Conservation (phyloP, 306 rosid species). For the Quercus aquifolioides region DNA sequence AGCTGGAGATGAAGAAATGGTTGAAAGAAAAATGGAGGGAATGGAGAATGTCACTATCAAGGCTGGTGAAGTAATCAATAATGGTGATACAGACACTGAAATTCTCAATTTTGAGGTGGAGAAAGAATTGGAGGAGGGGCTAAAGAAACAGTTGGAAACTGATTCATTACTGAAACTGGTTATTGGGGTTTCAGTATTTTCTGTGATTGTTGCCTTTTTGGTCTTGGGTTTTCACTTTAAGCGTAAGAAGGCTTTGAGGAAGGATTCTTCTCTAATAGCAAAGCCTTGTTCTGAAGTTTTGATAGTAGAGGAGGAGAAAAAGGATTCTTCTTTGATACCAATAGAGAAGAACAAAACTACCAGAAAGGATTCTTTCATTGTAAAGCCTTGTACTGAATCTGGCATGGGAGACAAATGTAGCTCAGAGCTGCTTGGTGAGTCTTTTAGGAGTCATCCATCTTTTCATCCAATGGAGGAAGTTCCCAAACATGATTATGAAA, state of each 20-base stretch:
- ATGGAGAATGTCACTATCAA: background rate
- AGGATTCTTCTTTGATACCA: background rate
- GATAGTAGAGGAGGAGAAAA: constrained; percentile 15
- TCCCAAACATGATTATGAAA: constrained; percentile 6
- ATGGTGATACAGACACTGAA: background rate
- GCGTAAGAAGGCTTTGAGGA: background rate
- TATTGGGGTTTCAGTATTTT: constrained; percentile 19
- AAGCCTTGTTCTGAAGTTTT: background rate
- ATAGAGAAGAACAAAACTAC: background rate
- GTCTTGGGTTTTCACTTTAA: background rate
- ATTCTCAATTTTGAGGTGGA: background rate
- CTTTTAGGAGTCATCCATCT: constrained; percentile 6
- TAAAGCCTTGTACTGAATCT: constrained; percentile 8
- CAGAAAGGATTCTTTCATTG: constrained; percentile 4
- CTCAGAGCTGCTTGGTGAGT: background rate
- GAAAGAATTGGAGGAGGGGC: background rate
- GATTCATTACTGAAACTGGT: constrained; percentile 3
- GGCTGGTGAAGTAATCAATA: background rate
- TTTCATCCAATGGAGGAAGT: constrained; percentile 11
- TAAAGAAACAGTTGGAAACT: constrained; percentile 3
- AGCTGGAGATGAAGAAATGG: constrained; percentile 1
- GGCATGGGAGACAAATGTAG: background rate
- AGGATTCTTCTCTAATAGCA: background rate
- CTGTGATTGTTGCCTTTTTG: constrained; percentile 9
- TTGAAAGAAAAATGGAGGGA: constrained; percentile 12